Evolutionary conservation across 495 filamentous ascomycete species (phyloP).

Genomic region (Neurospora sp.): DNA sequence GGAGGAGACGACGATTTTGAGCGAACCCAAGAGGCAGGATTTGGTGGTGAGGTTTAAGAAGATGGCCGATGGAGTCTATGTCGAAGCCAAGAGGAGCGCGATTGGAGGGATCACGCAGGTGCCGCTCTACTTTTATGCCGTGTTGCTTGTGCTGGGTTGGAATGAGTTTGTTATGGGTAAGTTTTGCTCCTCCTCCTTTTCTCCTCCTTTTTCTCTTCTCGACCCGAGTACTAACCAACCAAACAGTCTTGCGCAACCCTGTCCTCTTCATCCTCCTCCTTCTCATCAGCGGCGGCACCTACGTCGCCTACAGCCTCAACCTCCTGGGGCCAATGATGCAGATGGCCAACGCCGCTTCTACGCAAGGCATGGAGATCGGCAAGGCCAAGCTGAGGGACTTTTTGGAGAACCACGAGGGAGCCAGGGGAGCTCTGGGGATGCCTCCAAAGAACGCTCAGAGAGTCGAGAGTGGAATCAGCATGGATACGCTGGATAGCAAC

Average conservation of each 20-base stretch:
- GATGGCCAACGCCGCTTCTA: slow-evolving; percentile 80
- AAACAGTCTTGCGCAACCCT: slow-evolving; percentile 78
- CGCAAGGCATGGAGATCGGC: slow-evolving; percentile 78
- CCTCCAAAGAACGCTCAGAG: slow-evolving; percentile 23
- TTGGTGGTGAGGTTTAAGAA: slow-evolving; percentile 94
- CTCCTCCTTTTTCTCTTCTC: background rate
- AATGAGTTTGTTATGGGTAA: slow-evolving; percentile 90
- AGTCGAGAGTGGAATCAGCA: slow-evolving; percentile 38
- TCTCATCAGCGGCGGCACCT: slow-evolving; percentile 61
- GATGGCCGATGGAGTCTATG: slow-evolving; percentile 90
- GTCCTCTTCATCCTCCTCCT: slow-evolving; percentile 84
- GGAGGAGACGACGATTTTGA: slow-evolving; percentile 90
- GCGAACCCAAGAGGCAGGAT: slow-evolving; percentile 79
- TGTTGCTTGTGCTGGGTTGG: slow-evolving; percentile 86
- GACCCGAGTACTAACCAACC: slow-evolving; percentile 23
- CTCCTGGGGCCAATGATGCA: slow-evolving; percentile 92
- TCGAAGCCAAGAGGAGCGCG: slow-evolving; percentile 92
- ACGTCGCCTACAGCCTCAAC: slow-evolving; percentile 85
- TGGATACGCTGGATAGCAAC: slow-evolving; percentile 51
- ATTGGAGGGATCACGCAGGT: slow-evolving; percentile 94
- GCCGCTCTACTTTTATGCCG: slow-evolving; percentile 84
- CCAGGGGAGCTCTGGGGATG: slow-evolving; percentile 71
- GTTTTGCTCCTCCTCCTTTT: slow-evolving; percentile 16
- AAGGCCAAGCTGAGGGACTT: slow-evolving; percentile 85
- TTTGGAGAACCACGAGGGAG: slow-evolving; percentile 68